phyloP scores from a whole-genome alignment of 345 rosid species.

The Lumnitzera littorea region DNA sequence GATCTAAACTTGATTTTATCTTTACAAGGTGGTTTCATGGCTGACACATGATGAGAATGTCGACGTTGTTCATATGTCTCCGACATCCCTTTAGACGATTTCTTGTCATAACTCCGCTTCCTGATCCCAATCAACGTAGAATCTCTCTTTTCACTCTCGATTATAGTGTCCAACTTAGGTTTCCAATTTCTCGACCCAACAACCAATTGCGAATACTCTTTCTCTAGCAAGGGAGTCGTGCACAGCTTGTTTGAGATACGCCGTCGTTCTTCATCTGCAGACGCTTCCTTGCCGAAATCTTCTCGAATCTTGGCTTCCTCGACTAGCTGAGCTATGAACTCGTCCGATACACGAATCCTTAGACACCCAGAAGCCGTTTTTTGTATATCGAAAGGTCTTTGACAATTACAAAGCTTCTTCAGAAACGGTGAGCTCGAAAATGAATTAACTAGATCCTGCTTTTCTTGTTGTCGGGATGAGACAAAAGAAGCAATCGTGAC shows the following conservation, averaged over 20 bases:
- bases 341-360: slow-evolving; percentile 70
- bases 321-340: slow-evolving; percentile 58
- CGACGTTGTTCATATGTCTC: neutral
- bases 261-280: neutral
- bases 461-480: slow-evolving; percentile 8
- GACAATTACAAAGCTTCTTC: slow-evolving; percentile 24
- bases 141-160: slow-evolving; percentile 40
- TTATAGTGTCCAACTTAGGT: slow-evolving; percentile 78
- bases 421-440: slow-evolving; percentile 1
- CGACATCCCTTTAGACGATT: slow-evolving; percentile 4
- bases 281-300: slow-evolving; percentile 5
- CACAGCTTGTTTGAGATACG: slow-evolving; percentile 31
- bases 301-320: slow-evolving; percentile 25
- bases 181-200: slow-evolving; percentile 60
- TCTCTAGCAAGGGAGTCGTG: slow-evolving; percentile 60
- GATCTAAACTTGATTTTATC: slow-evolving; percentile 6
- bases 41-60: slow-evolving; percentile 9
- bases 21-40: slow-evolving; percentile 3
- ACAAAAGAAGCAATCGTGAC: slow-evolving; percentile 55
- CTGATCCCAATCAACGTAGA: slow-evolving; percentile 42
- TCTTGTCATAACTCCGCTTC: slow-evolving; percentile 13
- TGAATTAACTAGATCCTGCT: neutral
- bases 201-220: slow-evolving; percentile 54
- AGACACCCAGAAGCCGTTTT: slow-evolving; percentile 45
- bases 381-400: slow-evolving; percentile 51